Conservation (phyloP, 345 rosid genomes). For the Luvunga scandens region DNA sequence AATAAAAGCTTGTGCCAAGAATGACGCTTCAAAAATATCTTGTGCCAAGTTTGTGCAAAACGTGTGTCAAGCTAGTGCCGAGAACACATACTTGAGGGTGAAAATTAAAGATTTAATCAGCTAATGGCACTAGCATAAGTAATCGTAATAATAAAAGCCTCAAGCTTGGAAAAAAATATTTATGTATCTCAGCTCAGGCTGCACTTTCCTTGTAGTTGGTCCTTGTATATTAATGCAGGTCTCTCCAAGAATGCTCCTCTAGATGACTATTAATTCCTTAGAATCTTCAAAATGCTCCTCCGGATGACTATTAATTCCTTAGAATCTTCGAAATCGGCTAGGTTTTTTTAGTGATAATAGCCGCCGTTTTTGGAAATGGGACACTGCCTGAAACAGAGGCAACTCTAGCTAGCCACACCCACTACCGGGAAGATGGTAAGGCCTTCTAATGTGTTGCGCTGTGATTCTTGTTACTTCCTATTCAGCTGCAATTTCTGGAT, state of each 20-base stretch:
- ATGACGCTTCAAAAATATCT: too few species aligned
- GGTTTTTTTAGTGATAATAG: conserved; percentile 72
- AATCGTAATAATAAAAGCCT: too few species aligned
- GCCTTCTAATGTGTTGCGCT: conserved; percentile 71
- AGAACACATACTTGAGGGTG: too few species aligned
- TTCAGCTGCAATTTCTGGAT: conserved; percentile 76
- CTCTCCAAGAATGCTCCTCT: conserved; percentile 61
- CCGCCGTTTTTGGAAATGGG: conserved; percentile 89
- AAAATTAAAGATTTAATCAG: too few species aligned
- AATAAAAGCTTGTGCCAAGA: too few species aligned
- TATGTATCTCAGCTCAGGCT: conserved; percentile 64
- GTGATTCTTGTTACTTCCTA: conserved; percentile 79
- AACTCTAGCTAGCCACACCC: conserved; percentile 78
- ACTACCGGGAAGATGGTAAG: conserved; percentile 95
- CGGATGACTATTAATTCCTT: conserved; percentile 53
- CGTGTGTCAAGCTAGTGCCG: too few species aligned
- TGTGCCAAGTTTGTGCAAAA: too few species aligned
- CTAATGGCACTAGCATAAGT: too few species aligned
- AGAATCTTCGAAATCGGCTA: conserved; percentile 54
- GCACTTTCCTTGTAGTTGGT: conserved; percentile 81
- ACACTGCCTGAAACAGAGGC: conserved; percentile 98
- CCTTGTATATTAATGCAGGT: conserved; percentile 89
- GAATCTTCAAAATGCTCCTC: conserved; percentile 45
- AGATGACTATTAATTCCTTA: conserved; percentile 45
- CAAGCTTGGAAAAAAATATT: too few species aligned